Evolutionary conservation across 495 filamentous ascomycete genomes (phyloP).

Genomic region (Penicillium soppii): DNA sequence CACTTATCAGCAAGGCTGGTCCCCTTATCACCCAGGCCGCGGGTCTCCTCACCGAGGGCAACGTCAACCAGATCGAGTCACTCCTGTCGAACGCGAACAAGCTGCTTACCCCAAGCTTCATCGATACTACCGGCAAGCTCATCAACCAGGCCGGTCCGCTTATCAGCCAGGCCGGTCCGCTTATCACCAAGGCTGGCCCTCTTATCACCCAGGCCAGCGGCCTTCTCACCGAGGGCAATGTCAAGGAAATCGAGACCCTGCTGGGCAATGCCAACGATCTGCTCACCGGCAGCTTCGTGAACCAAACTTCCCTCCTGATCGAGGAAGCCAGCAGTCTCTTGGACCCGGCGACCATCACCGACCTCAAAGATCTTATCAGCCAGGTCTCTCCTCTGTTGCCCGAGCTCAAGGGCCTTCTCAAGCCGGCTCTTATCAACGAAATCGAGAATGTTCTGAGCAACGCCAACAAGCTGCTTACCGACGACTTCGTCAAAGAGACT

Average conservation of each 20-base stretch:
- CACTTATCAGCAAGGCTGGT: constrained; percentile 19
- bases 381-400: constrained; percentile 27
- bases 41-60: constrained; percentile 35
- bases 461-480: constrained; percentile 39
- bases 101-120: constrained; percentile 36
- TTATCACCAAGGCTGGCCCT: constrained; percentile 33
- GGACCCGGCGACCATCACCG: constrained; percentile 34
- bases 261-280: constrained; percentile 38
- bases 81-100: constrained; percentile 41
- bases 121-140: constrained; percentile 21
- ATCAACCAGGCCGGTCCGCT: neutral
- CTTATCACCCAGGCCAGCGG: constrained; percentile 31
- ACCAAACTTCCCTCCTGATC: constrained; percentile 21
- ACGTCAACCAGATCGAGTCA: constrained; percentile 31
- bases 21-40: constrained; percentile 20
- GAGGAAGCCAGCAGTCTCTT: constrained; percentile 35
- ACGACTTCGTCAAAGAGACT: constrained; percentile 36
- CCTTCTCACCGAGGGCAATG: constrained; percentile 33
- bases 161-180: constrained; percentile 7
- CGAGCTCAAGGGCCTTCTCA: constrained; percentile 35
- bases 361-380: constrained; percentile 34
- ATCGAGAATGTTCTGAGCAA: constrained; percentile 35
- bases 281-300: constrained; percentile 30
- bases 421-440: constrained; percentile 29
- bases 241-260: constrained; percentile 35